Evolutionary conservation across 1,284 basidiomycete species (phyloP).

Genomic region (Amylostereum chailletii): DNA sequence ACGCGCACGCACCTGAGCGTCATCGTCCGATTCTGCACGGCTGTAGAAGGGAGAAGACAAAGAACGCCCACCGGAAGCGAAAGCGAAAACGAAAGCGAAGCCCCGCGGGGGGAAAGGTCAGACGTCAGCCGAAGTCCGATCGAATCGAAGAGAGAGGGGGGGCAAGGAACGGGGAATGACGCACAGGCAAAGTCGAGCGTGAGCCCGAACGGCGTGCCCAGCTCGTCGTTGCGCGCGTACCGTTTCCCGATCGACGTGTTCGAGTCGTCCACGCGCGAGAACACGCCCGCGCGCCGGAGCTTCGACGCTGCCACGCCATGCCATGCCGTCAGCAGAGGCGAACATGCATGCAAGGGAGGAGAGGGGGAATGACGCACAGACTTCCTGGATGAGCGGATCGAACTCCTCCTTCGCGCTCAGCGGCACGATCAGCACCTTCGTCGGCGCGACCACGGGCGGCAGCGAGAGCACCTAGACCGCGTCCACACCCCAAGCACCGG

Average conservation of each 20-base stretch:
- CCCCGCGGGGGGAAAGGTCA: no score
- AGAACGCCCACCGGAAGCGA: not conserved
- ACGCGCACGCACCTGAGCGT: conserved; percentile 63
- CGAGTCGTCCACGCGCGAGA: conserved; percentile 92
- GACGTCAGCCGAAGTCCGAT: no score
- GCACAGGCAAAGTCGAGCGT: conserved; percentile 96
- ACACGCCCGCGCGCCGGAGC: conserved; percentile 82
- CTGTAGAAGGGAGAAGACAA: conserved; percentile 28
- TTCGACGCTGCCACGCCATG: conserved; percentile 55
- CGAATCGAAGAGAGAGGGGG: not conserved
- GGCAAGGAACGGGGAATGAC: conserved; percentile 24
- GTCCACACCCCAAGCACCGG: conserved; percentile 6
- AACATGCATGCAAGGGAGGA: conserved; percentile 9
- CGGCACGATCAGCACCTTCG: conserved; percentile 96
- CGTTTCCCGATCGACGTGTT: conserved; percentile 94
- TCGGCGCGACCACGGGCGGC: conserved; percentile 87
- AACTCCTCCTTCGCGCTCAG: conserved; percentile 85
- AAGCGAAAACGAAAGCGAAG: not conserved
- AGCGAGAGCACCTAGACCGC: conserved; percentile 74
- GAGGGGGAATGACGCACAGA: conserved; percentile 59
- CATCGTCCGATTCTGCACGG: conserved; percentile 81
- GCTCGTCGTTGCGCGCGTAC: conserved; percentile 96
- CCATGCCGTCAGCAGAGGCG: conserved; percentile 7
- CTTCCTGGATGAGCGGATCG: conserved; percentile 76
- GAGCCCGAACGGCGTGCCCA: conserved; percentile 94